phyloP scores from a whole-genome alignment of 2,329 filamentous ascomycete species.

The Colletotrichum filicis region DNA sequence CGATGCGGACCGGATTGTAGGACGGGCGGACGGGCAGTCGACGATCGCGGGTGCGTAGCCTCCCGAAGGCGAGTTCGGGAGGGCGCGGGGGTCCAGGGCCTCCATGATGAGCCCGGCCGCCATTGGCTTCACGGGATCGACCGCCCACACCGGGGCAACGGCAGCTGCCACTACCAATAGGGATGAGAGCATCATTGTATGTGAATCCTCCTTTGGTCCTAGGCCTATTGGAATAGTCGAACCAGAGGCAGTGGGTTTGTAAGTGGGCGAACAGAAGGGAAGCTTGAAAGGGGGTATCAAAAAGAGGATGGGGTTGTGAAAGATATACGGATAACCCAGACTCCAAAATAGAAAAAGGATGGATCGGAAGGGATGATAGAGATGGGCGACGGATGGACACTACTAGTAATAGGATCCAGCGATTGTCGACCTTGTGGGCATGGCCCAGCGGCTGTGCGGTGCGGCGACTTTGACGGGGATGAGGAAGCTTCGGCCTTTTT shows the following conservation, averaged over 20 bases:
- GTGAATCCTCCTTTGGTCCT: background rate
- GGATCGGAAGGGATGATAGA: background rate
- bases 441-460: conserved; percentile 13
- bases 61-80: conserved; percentile 56
- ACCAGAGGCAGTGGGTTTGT: background rate
- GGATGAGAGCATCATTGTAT: conserved; percentile 24
- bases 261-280: background rate
- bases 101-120: conserved; percentile 21
- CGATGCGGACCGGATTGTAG: conserved; percentile 73
- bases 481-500: conserved; percentile 9
- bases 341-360: background rate
- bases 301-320: background rate
- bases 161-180: conserved; percentile 19
- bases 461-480: conserved; percentile 15
- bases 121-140: conserved; percentile 29
- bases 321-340: background rate
- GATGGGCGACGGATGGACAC: conserved; percentile 6
- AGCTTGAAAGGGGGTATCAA: background rate
- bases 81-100: conserved; percentile 42
- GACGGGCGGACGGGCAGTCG: conserved; percentile 75
- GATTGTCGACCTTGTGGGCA: conserved; percentile 5
- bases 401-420: conserved; percentile 23
- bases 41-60: conserved; percentile 78
- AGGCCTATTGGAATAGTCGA: background rate
- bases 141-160: conserved; percentile 47